Evolutionary conservation across 129 eudicot genomes (phyloP).

Genomic region (Centella asiatica): DNA sequence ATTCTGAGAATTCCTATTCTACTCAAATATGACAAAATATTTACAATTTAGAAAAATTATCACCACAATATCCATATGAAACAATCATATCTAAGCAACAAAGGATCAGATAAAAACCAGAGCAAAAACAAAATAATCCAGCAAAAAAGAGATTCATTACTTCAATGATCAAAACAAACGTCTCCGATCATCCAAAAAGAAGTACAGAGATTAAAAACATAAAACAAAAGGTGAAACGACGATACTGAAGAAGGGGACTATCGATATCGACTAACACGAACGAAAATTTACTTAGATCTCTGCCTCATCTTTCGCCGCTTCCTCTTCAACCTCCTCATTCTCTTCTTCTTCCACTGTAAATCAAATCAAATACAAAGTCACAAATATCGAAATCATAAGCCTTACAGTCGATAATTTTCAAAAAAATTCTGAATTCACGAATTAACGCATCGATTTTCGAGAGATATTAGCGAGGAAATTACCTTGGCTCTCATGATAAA

Average conservation of each 20-base stretch:
- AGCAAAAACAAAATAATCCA: background rate
- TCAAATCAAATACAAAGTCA: background rate
- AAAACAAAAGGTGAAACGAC: background rate
- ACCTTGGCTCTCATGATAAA: conserved; percentile 45
- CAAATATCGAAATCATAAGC: background rate
- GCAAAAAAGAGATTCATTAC: background rate
- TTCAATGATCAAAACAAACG: background rate
- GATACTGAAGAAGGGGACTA: conserved; percentile 5
- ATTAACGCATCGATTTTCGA: background rate
- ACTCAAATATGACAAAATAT: too few relatives aligned
- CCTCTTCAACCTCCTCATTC: conserved; percentile 59
- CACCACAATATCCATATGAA: too few relatives aligned
- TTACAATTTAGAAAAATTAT: too few relatives aligned
- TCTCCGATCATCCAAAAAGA: background rate
- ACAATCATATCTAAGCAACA: background rate
- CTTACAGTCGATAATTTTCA: too few relatives aligned
- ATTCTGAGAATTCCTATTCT: too few relatives aligned
- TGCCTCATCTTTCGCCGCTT: conserved; percentile 64
- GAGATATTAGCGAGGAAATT: background rate
- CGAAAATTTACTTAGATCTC: conserved; percentile 34
- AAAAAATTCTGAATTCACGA: background rate
- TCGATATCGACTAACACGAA: conserved; percentile 2
- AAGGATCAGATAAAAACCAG: background rate
- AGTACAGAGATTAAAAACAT: background rate
- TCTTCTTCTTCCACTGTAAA: conserved; percentile 51